Base-by-base conservation (phyloP, 192 early-diverging fungal genomes). In the Mortierella antarctica region DNA sequence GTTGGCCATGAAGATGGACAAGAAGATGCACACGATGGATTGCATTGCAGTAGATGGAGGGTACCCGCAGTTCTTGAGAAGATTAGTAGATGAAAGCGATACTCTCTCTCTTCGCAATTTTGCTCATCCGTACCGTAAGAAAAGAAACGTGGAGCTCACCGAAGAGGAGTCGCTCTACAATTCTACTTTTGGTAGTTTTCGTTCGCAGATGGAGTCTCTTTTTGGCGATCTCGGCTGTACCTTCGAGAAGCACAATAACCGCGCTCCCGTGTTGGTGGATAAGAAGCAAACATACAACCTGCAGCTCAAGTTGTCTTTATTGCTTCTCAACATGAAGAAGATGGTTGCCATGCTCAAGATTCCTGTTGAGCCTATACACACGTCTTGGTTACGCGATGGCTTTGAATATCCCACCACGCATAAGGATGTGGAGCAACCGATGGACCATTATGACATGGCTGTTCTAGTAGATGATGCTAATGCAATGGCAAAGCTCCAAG, bases 1-100 rank as follows among this genome's bases (percentile, higher is more conserved):
- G 10, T 48, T 39, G 15, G 57, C 57, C 9, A 79, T 71, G 76
- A 54, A 45, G 7, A 62, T 79, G 2, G 57, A 66, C 10, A 70
- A 47, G 44, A 79, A 70, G 53, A 65, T 79, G 6, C 68, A 71
- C 44, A 1, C 54, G 23, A 56, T 69, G 49, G 76, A 79, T 20
- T 50, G 49, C 49, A 50, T 50, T 50, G 52, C 52, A 18, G 17
- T 53, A 6, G 52, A 13, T 20, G 52, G 52, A 6, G 52, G 12
- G 17, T 53, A 53, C 52, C 15, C 6, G 15, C 17, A 20, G 52
- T 53, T 53, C 12, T 14, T 53, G 15, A 13, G 52, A 53, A 14
- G 21, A 20, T 18, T 53, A 18, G 12, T 53, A 6, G 52, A 53
- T 14, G 6, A 14, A 13, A 18, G 17, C 15, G 52, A 53, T 13